Percentiles rank a stretch among this genome's conserved stretches.
phyloP scores from a whole-genome alignment of 2,329 filamentous ascomycete genomes.

The Plenodomus biglobosus region DNA sequence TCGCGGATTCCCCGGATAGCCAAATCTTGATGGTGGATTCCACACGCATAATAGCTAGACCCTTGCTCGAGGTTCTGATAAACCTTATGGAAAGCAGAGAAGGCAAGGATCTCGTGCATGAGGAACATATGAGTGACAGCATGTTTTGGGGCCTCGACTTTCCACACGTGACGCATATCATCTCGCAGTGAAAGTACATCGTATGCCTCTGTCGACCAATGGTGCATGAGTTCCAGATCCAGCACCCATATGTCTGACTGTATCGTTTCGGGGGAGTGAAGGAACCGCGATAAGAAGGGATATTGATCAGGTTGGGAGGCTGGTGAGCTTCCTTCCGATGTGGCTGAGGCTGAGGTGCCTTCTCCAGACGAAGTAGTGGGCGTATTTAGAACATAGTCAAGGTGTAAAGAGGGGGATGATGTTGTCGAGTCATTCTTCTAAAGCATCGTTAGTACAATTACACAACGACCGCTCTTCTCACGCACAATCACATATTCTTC shows the following conservation, averaged over 20 bases:
- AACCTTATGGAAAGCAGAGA: constrained; percentile 45
- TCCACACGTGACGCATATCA: constrained; percentile 39
- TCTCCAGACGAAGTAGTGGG: constrained; percentile 9
- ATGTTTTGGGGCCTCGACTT: constrained; percentile 36
- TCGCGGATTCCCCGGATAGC: constrained; percentile 37
- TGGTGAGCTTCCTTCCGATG: constrained; percentile 29
- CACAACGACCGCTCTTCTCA: neutral
- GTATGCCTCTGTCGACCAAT: constrained; percentile 36
- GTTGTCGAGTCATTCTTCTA: neutral
- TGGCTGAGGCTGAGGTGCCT: constrained; percentile 4
- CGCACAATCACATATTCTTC: neutral
- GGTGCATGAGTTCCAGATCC: constrained; percentile 42
- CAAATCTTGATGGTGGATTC: constrained; percentile 42
- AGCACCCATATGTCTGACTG: constrained; percentile 35
- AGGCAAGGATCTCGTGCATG: constrained; percentile 47
- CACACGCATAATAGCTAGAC: constrained; percentile 35
- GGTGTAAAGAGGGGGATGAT: constrained; percentile 20
- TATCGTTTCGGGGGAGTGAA: constrained; percentile 21
- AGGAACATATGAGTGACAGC: constrained; percentile 42
- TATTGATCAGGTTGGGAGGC: constrained; percentile 34
- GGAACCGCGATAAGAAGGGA: constrained; percentile 37
- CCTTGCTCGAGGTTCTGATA: constrained; percentile 30
- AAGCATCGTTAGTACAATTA: neutral
- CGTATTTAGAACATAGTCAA: constrained; percentile 28
- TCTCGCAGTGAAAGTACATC: constrained; percentile 26